A percentile compares a stretch with the other conserved stretches of the same genome.
Evolutionary conservation across 1,139 yeast species (phyloP).

Genomic region (Diutina rugosa): DNA sequence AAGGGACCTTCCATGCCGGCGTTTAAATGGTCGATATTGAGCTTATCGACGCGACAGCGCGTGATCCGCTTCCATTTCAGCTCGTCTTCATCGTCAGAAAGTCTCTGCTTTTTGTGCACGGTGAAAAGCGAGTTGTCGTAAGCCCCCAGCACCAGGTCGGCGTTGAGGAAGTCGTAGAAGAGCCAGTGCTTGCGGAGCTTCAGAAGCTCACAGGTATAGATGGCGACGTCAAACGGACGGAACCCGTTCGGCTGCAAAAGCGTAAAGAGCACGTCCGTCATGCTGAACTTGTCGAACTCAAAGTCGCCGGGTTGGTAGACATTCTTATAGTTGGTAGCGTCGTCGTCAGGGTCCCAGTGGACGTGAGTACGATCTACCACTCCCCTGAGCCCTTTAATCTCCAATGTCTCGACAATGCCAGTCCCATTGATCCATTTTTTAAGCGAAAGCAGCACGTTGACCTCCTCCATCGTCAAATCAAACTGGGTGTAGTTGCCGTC

Average conservation of each 20-base stretch:
- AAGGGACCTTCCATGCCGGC: constrained; percentile 88
- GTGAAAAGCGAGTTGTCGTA: constrained; percentile 91
- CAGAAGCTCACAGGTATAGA: constrained; percentile 74
- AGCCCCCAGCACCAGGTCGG: constrained; percentile 77
- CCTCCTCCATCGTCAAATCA: constrained; percentile 80
- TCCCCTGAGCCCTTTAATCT: constrained; percentile 78
- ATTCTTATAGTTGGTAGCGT: constrained; percentile 70
- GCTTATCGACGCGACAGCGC: constrained; percentile 70
- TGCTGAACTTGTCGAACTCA: constrained; percentile 69
- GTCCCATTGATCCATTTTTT: constrained; percentile 82
- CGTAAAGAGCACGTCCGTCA: constrained; percentile 78
- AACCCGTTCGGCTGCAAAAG: constrained; percentile 70
- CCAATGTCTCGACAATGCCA: constrained; percentile 76
- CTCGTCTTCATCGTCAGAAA: constrained; percentile 24
- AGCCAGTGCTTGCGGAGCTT: constrained; percentile 85
- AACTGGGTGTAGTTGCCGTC: constrained; percentile 95
- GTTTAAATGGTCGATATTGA: constrained; percentile 79
- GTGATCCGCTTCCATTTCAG: constrained; percentile 54
- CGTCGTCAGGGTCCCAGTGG: constrained; percentile 69
- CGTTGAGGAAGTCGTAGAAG: constrained; percentile 74
- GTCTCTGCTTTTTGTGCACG: constrained; percentile 63
- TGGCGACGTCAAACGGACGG: constrained; percentile 75
- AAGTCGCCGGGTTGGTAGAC: constrained; percentile 78
- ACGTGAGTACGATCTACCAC: constrained; percentile 86
- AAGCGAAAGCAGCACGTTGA: constrained; percentile 68